phyloP scores from a whole-genome alignment of 371 early-diverging fungal species.

The Apophysomyces sp. region DNA sequence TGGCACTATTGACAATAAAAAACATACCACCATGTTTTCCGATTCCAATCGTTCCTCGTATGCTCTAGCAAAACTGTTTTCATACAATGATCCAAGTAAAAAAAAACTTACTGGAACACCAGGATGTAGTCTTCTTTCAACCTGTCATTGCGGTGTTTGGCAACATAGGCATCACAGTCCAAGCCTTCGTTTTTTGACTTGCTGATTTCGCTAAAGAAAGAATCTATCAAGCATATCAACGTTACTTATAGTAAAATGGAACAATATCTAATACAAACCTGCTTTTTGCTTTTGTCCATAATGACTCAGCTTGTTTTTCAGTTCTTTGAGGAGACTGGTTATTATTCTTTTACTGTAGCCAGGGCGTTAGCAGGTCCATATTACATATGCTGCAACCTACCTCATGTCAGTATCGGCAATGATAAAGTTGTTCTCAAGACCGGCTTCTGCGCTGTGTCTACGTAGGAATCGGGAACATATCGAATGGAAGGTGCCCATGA shows the following conservation, averaged over 20 bases:
- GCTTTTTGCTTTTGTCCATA: conserved; percentile 2
- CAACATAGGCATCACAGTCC: conserved; percentile 10
- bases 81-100: background rate
- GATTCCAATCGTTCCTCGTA: conserved; percentile 37
- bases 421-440: conserved; percentile 35
- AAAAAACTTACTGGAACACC: conserved; percentile 21
- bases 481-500: conserved; percentile 61
- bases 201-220: conserved; percentile 24
- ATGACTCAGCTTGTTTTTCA: background rate
- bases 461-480: conserved; percentile 48
- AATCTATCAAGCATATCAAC: conserved; percentile 11
- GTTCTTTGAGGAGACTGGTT: conserved; percentile 8
- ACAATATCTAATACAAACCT: background rate
- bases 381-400: background rate
- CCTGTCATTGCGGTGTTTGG: background rate
- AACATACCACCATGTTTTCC: conserved; percentile 33
- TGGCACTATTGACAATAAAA: conserved; percentile 15
- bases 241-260: background rate
- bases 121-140: conserved; percentile 11
- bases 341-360: conserved; percentile 23
- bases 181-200: conserved; percentile 30
- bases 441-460: conserved; percentile 22
- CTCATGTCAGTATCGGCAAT: conserved; percentile 42
- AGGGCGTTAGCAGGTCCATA: background rate
- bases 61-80: conserved; percentile 19